Evolutionary conservation across 805 yeast genomes (phyloP).

Genomic region (Komagataella kurtzmanii): DNA sequence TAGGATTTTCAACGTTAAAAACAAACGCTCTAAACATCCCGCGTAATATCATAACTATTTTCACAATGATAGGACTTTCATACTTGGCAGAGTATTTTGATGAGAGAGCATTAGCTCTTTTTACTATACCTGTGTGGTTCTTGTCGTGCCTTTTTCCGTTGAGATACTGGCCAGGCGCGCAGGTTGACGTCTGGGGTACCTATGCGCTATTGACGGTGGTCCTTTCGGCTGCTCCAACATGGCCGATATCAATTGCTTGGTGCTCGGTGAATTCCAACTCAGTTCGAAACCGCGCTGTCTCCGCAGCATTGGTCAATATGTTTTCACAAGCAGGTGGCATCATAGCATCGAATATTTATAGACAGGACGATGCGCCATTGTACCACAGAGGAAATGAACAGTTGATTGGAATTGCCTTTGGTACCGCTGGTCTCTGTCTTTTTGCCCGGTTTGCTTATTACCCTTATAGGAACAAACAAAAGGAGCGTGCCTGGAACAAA

Average conservation of each 20-base stretch:
- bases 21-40: conserved; percentile 44
- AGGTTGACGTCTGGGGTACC: conserved; percentile 13
- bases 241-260: conserved; percentile 46
- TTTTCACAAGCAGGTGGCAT: conserved; percentile 47
- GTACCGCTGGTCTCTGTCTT: conserved; percentile 11
- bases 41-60: conserved; percentile 22
- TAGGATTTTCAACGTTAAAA: conserved; percentile 40
- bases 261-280: conserved; percentile 49
- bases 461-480: conserved; percentile 24
- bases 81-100: conserved; percentile 21
- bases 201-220: conserved; percentile 11
- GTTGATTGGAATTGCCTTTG: conserved; percentile 22
- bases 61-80: conserved; percentile 21
- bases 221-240: conserved; percentile 33
- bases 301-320: conserved; percentile 55
- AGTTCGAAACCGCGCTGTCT: conserved; percentile 49
- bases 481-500: conserved; percentile 35
- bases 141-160: conserved; percentile 13
- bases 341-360: conserved; percentile 40
- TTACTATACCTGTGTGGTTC: conserved; percentile 13
- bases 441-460: conserved; percentile 23
- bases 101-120: conserved; percentile 11
- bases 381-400: conserved; percentile 44
- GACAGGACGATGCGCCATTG: conserved; percentile 41
- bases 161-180: conserved; percentile 15